A percentile compares a stretch with the other conserved stretches of the same genome.
phyloP scores from a whole-genome alignment of 805 yeast genomes.

The Wickerhamiella slavikovae region DNA sequence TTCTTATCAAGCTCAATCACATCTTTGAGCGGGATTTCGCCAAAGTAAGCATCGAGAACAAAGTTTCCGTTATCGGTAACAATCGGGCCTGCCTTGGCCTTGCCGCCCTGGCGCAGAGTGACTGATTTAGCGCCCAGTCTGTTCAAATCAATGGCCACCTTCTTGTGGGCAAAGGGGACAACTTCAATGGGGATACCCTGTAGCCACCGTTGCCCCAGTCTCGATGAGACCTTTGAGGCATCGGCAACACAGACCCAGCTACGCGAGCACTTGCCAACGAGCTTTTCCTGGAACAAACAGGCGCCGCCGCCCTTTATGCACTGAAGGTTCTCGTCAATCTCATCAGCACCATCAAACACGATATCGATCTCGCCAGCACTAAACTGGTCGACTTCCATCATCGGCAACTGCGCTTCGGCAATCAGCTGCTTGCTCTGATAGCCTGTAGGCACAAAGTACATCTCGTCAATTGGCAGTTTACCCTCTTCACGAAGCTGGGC shows the following conservation, averaged over 20 bases:
- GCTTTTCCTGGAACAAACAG: conserved; percentile 86
- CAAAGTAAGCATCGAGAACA: conserved; percentile 84
- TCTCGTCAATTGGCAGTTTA: conserved; percentile 25
- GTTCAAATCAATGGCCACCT: conserved; percentile 44
- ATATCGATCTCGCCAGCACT: conserved; percentile 50
- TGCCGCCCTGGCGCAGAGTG: conserved; percentile 60
- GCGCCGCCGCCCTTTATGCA: conserved; percentile 99
- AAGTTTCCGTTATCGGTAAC: conserved; percentile 92
- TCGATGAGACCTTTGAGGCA: conserved; percentile 56
- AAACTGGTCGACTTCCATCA: conserved; percentile 69
- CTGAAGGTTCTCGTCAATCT: conserved; percentile 61
- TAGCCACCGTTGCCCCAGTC: conserved; percentile 63
- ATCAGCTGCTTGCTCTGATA: conserved; percentile 84
- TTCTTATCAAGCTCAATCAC: conserved; percentile 34
- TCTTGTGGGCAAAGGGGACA: conserved; percentile 70
- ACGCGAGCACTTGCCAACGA: conserved; percentile 65
- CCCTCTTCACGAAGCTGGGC: conserved; percentile 35
- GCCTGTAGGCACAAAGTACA: conserved; percentile 86
- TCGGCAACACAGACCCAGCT: conserved; percentile 82
- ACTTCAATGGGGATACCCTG: conserved; percentile 93
- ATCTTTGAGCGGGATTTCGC: conserved; percentile 31
- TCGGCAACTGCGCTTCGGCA: conserved; percentile 51
- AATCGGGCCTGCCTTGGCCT: conserved; percentile 91
- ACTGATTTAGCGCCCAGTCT: conserved; percentile 44
- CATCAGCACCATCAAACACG: conserved; percentile 98